Evolutionary conservation across 495 filamentous ascomycete genomes (phyloP).

Genomic region (Penicillium flavigenum): DNA sequence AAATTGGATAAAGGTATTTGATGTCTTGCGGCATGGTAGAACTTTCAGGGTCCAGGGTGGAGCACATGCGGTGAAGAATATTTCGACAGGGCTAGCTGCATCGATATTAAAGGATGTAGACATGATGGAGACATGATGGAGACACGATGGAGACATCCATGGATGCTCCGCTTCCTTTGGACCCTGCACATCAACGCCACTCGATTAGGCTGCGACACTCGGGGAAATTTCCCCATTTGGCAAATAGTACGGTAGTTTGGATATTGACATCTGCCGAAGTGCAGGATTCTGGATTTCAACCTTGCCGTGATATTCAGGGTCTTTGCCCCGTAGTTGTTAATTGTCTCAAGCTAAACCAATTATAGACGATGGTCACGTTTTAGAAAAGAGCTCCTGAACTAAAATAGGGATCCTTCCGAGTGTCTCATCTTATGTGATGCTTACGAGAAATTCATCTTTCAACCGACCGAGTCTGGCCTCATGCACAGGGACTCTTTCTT

Average conservation of each 20-base stretch:
- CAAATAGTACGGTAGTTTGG: neutral
- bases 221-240: neutral
- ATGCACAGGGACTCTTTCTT: neutral
- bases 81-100: too few relatives aligned
- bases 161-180: neutral
- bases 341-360: neutral
- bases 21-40: neutral
- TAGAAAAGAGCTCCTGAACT: neutral
- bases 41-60: neutral
- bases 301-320: neutral
- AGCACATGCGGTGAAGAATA: too few relatives aligned
- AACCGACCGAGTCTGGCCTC: neutral
- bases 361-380: neutral
- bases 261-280: neutral
- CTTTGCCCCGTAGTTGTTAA: neutral
- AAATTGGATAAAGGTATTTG: neutral
- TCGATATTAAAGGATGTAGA: too few relatives aligned
- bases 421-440: neutral
- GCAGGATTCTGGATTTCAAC: neutral
- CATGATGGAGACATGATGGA: neutral
- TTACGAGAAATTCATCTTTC: neutral
- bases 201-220: neutral
- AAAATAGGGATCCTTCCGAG: neutral
- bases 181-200: neutral
- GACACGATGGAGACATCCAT: neutral